Percentiles rank a stretch among this genome's conserved stretches.
These are phyloP conservation scores for Amanita thiersii DNA, from an alignment of 768 basidiomycete genomes.

Conservation along the genomic window DNA sequence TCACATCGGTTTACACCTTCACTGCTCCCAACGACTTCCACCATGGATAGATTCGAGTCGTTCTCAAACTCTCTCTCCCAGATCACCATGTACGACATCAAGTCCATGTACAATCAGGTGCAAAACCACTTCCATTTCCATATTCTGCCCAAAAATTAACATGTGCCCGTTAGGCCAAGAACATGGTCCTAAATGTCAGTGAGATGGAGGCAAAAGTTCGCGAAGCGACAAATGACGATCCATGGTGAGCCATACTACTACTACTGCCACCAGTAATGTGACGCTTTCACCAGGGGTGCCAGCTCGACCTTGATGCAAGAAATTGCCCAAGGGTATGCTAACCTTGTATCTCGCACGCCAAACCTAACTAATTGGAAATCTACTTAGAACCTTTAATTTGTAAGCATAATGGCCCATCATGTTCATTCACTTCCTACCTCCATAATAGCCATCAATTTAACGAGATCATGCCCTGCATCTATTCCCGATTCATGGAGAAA, in stretches of 20 bases:
- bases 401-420: slow-evolving; percentile 33
- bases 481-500: slow-evolving; percentile 94
- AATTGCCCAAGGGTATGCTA: slow-evolving; percentile 83
- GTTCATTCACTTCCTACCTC: slow-evolving; percentile 6
- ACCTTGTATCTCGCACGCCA: neutral
- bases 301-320: slow-evolving; percentile 98
- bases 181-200: slow-evolving; percentile 90
- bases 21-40: slow-evolving; percentile 2
- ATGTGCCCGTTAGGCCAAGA: slow-evolving; percentile 81
- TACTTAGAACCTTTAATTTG: slow-evolving; percentile 91
- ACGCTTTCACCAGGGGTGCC: slow-evolving; percentile 65
- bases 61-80: slow-evolving; percentile 71
- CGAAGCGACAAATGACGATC: slow-evolving; percentile 96
- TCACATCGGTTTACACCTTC: slow-evolving; percentile 8
- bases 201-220: slow-evolving; percentile 97
- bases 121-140: slow-evolving; percentile 7
- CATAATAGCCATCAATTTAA: slow-evolving; percentile 85
- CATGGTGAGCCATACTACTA: slow-evolving; percentile 62
- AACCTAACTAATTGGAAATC: slow-evolving; percentile 6
- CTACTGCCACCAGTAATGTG: neutral
- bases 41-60: slow-evolving; percentile 76
- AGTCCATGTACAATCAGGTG: slow-evolving; percentile 91
- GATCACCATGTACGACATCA: slow-evolving; percentile 89
- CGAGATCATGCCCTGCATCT: slow-evolving; percentile 98
- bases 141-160: neutral